These are phyloP conservation scores for Carex cristatella DNA, from an alignment of 176 grass and related monocot species.

Conservation along the genomic window DNA sequence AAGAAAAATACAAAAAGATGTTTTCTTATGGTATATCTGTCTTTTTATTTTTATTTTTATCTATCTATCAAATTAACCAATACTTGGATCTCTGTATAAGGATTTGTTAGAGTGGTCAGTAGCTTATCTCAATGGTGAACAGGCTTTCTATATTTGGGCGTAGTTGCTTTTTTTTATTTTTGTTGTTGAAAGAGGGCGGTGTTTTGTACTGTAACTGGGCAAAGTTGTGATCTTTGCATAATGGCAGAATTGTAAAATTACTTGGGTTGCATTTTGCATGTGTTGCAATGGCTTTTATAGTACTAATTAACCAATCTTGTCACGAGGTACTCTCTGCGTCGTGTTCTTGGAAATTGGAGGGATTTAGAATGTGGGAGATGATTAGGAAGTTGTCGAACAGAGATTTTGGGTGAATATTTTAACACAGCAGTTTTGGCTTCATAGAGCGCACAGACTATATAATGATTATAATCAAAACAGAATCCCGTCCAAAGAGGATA, in stretches of 20 bases:
- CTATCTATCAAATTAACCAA: conserved; percentile 6
- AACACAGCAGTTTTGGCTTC: too few relatives aligned
- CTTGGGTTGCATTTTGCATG: neutral
- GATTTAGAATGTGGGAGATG: neutral
- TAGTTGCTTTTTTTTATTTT: neutral
- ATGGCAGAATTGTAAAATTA: neutral
- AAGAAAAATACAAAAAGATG: neutral
- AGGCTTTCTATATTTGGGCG: neutral
- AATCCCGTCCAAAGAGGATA: neutral
- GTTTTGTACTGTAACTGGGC: neutral
- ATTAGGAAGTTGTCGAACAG: neutral
- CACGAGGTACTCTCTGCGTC: neutral
- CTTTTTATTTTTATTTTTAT: neutral
- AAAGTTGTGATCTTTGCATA: neutral
- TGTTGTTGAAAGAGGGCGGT: neutral
- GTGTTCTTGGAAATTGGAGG: neutral
- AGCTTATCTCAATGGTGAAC: neutral
- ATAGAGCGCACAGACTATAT: too few relatives aligned
- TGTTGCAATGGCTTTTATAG: neutral
- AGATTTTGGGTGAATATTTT: neutral
- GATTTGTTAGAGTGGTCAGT: neutral
- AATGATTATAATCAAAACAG: too few relatives aligned
- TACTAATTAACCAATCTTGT: neutral
- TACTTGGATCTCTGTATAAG: neutral
- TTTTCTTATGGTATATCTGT: neutral